Evolutionary conservation across 2,329 filamentous ascomycete species (phyloP).

Genomic region (Dactylellina cionopaga): DNA sequence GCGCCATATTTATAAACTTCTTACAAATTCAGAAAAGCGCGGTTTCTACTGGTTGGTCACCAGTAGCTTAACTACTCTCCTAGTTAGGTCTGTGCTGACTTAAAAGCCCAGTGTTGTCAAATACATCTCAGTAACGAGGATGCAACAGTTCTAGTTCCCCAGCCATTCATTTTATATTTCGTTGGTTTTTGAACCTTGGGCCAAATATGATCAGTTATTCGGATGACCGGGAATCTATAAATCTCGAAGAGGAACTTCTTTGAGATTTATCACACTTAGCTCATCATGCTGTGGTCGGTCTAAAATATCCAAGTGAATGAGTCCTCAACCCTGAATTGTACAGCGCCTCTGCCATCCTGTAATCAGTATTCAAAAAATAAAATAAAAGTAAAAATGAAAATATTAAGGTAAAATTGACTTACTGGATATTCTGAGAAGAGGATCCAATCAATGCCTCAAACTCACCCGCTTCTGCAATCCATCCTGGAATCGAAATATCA

Average conservation of each 20-base stretch:
- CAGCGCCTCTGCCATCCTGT: constrained; percentile 61
- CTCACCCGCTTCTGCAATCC: constrained; percentile 73
- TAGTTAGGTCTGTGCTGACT: background rate
- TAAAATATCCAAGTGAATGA: constrained; percentile 74
- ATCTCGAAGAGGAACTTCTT: too few species aligned
- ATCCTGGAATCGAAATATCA: constrained; percentile 68
- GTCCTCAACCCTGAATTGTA: constrained; percentile 70
- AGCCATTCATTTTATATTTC: background rate
- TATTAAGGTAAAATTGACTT: constrained; percentile 57
- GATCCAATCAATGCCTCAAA: constrained; percentile 72
- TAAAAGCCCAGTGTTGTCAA: background rate
- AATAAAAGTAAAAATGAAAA: background rate
- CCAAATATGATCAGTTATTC: too few species aligned
- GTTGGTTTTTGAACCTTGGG: too few species aligned
- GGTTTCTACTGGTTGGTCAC: background rate
- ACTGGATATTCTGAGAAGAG: constrained; percentile 73
- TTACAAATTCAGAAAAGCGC: background rate
- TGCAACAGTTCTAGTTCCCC: background rate
- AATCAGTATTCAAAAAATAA: constrained; percentile 54
- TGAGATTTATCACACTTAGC: too few species aligned
- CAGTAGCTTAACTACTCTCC: background rate
- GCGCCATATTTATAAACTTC: too few species aligned
- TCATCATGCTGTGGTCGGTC: constrained; percentile 3
- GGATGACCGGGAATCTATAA: too few species aligned
- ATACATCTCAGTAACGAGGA: too few species aligned